Evolutionary conservation across 768 basidiomycete genomes (phyloP).

Genomic region (Russula ochroleuca): DNA sequence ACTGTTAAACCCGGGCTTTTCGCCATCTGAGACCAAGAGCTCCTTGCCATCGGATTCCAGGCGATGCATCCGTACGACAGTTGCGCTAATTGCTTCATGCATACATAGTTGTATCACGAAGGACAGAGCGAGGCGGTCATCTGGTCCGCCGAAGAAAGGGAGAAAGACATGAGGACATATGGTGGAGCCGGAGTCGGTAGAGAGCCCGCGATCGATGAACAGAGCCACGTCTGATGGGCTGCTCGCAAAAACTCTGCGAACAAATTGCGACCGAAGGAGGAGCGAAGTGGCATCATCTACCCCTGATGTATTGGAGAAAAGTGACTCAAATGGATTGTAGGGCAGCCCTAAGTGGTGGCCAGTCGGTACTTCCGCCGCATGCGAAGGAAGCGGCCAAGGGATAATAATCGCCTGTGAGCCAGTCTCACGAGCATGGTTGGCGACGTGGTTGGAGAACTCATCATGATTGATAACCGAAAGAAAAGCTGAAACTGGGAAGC

Average conservation of each 20-base stretch:
- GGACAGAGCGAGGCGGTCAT: constrained; percentile 80
- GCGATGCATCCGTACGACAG: constrained; percentile 61
- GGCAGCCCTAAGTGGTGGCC: constrained; percentile 25
- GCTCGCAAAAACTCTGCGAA: constrained; percentile 74
- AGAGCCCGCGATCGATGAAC: constrained; percentile 71
- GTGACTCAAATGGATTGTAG: constrained; percentile 68
- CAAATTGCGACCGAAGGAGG: constrained; percentile 73
- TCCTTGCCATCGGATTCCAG: constrained; percentile 36
- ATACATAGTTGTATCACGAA: constrained; percentile 79
- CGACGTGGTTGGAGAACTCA: constrained; percentile 65
- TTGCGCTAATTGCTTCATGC: constrained; percentile 61
- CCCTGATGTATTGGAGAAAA: constrained; percentile 56
- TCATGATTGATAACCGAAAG: constrained; percentile 74
- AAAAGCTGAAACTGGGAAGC: constrained; percentile 59
- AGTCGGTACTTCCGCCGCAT: constrained; percentile 30
- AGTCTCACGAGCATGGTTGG: constrained; percentile 51
- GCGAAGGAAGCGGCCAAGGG: constrained; percentile 63
- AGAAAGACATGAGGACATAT: constrained; percentile 64
- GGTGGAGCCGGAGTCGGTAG: constrained; percentile 32
- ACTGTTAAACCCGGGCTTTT: constrained; percentile 28
- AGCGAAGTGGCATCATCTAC: constrained; percentile 50
- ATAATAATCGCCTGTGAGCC: constrained; percentile 73
- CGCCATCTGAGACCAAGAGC: constrained; percentile 32
- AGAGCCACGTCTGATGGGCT: constrained; percentile 75
- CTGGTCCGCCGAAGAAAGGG: constrained; percentile 92